Evolutionary conservation across 352 stramenopile species (phyloP).

Genomic region (Globisporangium canariense): DNA sequence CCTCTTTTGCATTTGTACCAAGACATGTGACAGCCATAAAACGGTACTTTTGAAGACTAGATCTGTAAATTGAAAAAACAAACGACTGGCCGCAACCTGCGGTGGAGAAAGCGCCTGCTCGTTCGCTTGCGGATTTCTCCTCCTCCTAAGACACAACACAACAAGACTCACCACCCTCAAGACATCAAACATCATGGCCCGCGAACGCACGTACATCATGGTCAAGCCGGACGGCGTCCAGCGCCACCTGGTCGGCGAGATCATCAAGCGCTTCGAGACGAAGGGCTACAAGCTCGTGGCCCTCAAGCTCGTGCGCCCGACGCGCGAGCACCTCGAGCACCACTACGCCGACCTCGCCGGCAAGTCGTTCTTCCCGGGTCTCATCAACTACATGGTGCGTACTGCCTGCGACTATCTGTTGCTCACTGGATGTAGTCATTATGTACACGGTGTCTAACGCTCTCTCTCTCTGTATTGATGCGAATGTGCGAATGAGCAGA

Average conservation of each 20-base stretch:
- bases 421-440: not conserved
- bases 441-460: conserved; percentile 1
- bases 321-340: conserved; percentile 77
- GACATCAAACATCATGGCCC: conserved; percentile 30
- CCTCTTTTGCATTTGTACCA: too few relatives aligned
- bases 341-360: conserved; percentile 94
- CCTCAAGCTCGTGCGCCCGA: conserved; percentile 92
- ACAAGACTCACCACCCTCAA: conserved; percentile 3
- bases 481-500: conserved; percentile 19
- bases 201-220: conserved; percentile 87
- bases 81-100: conserved; percentile 15
- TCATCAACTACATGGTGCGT: conserved; percentile 95
- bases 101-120: not conserved
- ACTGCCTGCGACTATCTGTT: not conserved
- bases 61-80: not conserved
- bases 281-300: conserved; percentile 95
- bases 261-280: conserved; percentile 97
- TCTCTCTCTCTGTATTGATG: not conserved
- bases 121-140: conserved; percentile 2
- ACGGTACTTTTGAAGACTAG: not conserved
- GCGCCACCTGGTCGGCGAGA: conserved; percentile 93
- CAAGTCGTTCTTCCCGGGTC: conserved; percentile 92
- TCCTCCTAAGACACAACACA: not conserved
- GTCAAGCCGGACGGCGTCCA: conserved; percentile 99
- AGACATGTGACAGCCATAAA: too few relatives aligned